phyloP scores from a whole-genome alignment of 495 filamentous ascomycete genomes.

The Penicillium goetzii region DNA sequence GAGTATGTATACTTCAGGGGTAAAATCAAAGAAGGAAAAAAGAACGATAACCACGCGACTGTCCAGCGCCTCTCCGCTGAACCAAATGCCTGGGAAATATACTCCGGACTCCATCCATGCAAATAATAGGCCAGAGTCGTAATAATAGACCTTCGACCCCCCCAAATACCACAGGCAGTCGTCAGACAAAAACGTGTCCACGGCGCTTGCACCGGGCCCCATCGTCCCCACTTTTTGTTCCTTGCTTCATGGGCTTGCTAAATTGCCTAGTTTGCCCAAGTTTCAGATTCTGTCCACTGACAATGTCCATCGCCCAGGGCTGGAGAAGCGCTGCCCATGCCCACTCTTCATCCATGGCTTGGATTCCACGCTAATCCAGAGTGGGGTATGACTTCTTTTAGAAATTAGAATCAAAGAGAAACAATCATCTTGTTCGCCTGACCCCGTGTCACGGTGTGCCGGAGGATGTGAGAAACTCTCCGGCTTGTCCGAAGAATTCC shows the following conservation, averaged over 20 bases:
- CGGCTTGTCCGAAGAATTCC: neutral
- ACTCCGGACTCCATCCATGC: constrained; percentile 1
- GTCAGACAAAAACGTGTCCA: constrained; percentile 29
- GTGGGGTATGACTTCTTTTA: constrained; percentile 17
- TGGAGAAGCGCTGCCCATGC: constrained; percentile 13
- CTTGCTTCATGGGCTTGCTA: constrained; percentile 11
- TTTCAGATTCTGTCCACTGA: constrained; percentile 25
- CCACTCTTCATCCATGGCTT: constrained; percentile 19
- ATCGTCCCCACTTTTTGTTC: constrained; percentile 12
- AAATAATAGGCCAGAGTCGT: neutral
- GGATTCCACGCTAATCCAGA: constrained; percentile 2
- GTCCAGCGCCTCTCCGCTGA: constrained; percentile 1
- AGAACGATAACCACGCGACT: neutral
- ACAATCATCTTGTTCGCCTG: neutral
- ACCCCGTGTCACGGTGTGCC: constrained; percentile 6
- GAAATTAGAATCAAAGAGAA: constrained; percentile 11
- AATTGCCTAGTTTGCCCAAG: constrained; percentile 15
- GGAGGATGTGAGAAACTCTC: neutral
- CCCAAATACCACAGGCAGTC: constrained; percentile 11
- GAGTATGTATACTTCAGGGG: neutral
- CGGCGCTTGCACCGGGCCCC: constrained; percentile 22
- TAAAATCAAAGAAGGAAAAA: neutral
- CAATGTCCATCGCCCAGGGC: neutral
- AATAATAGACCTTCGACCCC: neutral
- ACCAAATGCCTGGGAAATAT: neutral